Conservation (phyloP, 257 asterid species). For the Vinca minor region DNA sequence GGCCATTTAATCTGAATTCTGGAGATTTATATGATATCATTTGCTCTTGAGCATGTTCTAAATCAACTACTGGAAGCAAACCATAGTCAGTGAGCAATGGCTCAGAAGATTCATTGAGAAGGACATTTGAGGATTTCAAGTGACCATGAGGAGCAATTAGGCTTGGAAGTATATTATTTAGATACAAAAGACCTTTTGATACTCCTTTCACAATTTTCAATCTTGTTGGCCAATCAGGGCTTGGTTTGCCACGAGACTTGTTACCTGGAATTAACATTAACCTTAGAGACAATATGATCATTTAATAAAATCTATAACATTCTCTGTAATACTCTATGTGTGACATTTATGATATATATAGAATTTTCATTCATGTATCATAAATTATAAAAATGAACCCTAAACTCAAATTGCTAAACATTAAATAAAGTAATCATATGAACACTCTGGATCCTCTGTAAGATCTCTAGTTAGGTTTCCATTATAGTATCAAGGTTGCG, state of each 20-base stretch:
- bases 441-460: too few species aligned
- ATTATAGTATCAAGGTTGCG: too few species aligned
- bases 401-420: too few species aligned
- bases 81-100: conserved; percentile 76
- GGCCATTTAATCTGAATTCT: conserved; percentile 41
- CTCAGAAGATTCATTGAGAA: conserved; percentile 37
- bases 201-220: conserved; percentile 67
- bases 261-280: conserved; percentile 38
- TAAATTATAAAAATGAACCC: too few species aligned
- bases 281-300: too few species aligned
- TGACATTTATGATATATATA: too few species aligned
- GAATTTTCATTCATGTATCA: too few species aligned
- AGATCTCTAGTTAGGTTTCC: too few species aligned
- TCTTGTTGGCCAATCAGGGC: conserved; percentile 73
- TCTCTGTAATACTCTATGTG: too few species aligned
- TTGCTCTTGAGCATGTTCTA: conserved; percentile 65
- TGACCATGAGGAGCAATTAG: conserved; percentile 83
- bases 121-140: conserved; percentile 80
- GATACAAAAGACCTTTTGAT: conserved; percentile 54
- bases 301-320: too few species aligned
- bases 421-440: too few species aligned
- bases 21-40: conserved; percentile 82
- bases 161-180: conserved; percentile 72
- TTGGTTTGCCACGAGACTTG: conserved; percentile 29
- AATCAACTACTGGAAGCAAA: conserved; percentile 66